Conservation (phyloP, 2,329 filamentous ascomycete genomes). For the Stemphylium vesicarium region DNA sequence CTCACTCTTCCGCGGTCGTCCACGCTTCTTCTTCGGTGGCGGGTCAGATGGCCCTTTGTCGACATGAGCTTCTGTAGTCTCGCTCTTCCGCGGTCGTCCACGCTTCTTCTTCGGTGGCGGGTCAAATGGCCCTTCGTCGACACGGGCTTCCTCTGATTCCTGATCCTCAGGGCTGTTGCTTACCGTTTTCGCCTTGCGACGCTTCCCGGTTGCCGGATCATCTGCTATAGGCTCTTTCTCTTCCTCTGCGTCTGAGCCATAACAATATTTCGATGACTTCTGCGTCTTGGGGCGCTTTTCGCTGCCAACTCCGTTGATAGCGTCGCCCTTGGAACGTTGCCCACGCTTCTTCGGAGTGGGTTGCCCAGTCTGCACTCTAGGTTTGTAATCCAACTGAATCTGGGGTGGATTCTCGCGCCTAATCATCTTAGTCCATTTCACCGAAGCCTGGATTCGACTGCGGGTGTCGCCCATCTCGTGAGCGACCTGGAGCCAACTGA, state of each 20-base stretch:
- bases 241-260: not conserved
- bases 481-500: conserved; percentile 72
- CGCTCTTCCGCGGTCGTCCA: not conserved
- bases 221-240: not conserved
- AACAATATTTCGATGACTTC: not conserved
- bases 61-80: not conserved
- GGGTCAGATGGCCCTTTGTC: not conserved
- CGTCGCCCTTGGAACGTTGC: not conserved
- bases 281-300: not conserved
- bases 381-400: conserved; percentile 22
- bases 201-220: not conserved
- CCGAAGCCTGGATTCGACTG: conserved; percentile 70
- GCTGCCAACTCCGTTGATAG: not conserved
- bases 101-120: not conserved
- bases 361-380: not conserved
- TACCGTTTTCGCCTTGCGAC: not conserved
- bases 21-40: not conserved
- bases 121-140: not conserved
- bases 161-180: not conserved
- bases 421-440: conserved; percentile 65
- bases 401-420: conserved; percentile 12
- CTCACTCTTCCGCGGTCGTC: not conserved
- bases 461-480: conserved; percentile 66
- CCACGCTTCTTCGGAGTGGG: conserved; percentile 1
- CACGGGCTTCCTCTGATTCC: not conserved